Conservation (phyloP, 2,329 filamentous ascomycete genomes). For the Ustulina deusta region DNA sequence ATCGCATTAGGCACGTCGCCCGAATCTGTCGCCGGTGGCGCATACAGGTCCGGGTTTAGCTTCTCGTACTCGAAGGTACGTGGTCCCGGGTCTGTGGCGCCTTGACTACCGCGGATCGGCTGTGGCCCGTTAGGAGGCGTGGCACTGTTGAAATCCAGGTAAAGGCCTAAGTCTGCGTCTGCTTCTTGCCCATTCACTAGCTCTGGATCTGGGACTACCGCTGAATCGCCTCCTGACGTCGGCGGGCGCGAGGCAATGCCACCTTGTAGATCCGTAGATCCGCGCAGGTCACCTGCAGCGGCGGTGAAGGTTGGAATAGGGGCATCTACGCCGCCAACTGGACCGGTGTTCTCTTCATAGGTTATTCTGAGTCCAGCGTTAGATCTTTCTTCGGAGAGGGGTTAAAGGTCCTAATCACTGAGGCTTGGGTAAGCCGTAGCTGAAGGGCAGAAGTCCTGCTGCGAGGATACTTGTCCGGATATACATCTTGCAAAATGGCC, state of each 20-base stretch:
- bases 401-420: slow-evolving; percentile 30
- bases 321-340: slow-evolving; percentile 56
- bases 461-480: slow-evolving; percentile 32
- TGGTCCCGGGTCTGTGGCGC: slow-evolving; percentile 65
- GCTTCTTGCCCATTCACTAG: slow-evolving; percentile 64
- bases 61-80: slow-evolving; percentile 64
- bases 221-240: slow-evolving; percentile 54
- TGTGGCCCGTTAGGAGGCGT: slow-evolving; percentile 57
- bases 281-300: slow-evolving; percentile 56
- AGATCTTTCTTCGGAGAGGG: slow-evolving; percentile 10
- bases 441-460: slow-evolving; percentile 36
- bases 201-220: slow-evolving; percentile 54
- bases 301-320: slow-evolving; percentile 55
- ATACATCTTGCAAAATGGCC: slow-evolving; percentile 27
- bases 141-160: slow-evolving; percentile 65
- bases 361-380: slow-evolving; percentile 50
- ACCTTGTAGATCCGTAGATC: slow-evolving; percentile 55
- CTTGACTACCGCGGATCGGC: slow-evolving; percentile 64
- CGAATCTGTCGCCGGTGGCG: slow-evolving; percentile 65
- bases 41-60: slow-evolving; percentile 66
- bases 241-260: slow-evolving; percentile 55
- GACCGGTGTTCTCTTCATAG: slow-evolving; percentile 58
- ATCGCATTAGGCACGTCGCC: slow-evolving; percentile 60
- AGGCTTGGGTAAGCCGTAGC: slow-evolving; percentile 36
- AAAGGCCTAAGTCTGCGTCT: slow-evolving; percentile 62